Percentiles rank a stretch among this genome's conserved stretches.
Conservation (phyloP, 257 asterid species). For the Scutellaria baicalensis region DNA sequence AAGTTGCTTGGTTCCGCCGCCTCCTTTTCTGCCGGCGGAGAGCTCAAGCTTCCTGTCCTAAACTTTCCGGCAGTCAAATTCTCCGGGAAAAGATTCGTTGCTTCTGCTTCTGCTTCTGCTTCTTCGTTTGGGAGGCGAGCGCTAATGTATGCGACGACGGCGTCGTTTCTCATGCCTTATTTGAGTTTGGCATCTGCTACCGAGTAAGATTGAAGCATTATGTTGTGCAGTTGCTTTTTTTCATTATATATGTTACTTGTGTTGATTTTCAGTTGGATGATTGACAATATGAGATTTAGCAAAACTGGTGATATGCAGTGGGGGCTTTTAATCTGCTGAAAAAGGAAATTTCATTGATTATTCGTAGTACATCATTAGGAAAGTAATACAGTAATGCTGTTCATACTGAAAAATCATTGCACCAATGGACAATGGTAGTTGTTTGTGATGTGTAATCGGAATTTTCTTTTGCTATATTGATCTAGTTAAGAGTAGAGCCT, state of each 20-base stretch:
- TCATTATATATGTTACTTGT: not conserved
- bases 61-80: constrained; percentile 15
- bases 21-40: constrained; percentile 3
- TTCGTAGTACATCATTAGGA: not conserved
- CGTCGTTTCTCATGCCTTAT: constrained; percentile 46
- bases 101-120: constrained; percentile 26
- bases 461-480: not conserved
- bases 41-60: constrained; percentile 20
- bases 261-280: not conserved
- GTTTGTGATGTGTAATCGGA: not conserved
- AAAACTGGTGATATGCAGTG: not conserved
- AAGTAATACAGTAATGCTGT: not conserved
- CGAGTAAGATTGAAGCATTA: constrained; percentile 32
- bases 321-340: too few species aligned
- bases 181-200: constrained; percentile 28
- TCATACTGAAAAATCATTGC: not conserved
- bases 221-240: not conserved
- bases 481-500: not conserved
- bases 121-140: constrained; percentile 49
- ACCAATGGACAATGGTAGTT: not conserved
- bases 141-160: constrained; percentile 35
- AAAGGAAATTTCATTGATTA: not conserved
- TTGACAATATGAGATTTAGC: not conserved
- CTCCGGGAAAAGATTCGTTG: constrained; percentile 22
- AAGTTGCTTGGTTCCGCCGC: constrained; percentile 22